These are phyloP conservation scores for Barnettozyma vustinii DNA, from an alignment of 805 yeast genomes.

Conservation along the genomic window DNA sequence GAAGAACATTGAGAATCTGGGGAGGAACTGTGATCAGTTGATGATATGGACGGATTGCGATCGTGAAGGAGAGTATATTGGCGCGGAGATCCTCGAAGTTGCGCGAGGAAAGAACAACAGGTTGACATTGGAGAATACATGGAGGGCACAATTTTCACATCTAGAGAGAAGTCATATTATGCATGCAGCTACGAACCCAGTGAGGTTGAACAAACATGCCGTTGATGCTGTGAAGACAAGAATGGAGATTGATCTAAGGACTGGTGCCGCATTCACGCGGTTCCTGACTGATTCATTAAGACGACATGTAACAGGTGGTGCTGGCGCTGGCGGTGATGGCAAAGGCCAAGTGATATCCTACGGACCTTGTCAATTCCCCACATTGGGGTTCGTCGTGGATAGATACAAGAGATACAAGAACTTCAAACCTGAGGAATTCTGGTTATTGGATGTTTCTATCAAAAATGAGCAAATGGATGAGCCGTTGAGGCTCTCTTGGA, in stretches of 20 bases:
- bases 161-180: slow-evolving; percentile 69
- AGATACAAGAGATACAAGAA: slow-evolving; percentile 68
- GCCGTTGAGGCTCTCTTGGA: slow-evolving; percentile 59
- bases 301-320: background rate
- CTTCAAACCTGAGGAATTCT: slow-evolving; percentile 74
- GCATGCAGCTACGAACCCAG: slow-evolving; percentile 69
- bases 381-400: slow-evolving; percentile 93
- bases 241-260: slow-evolving; percentile 79
- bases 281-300: slow-evolving; percentile 52
- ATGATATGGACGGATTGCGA: slow-evolving; percentile 99
- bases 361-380: slow-evolving; percentile 96
- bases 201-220: slow-evolving; percentile 54
- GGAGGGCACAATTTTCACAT: slow-evolving; percentile 85
- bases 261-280: slow-evolving; percentile 88
- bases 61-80: slow-evolving; percentile 92
- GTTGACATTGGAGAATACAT: slow-evolving; percentile 43
- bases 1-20: slow-evolving; percentile 62
- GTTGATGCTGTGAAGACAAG: slow-evolving; percentile 85
- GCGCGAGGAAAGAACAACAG: slow-evolving; percentile 47
- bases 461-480: slow-evolving; percentile 26
- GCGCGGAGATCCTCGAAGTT: slow-evolving; percentile 71
- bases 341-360: slow-evolving; percentile 44
- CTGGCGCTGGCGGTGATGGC: background rate
- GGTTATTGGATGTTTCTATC: slow-evolving; percentile 60
- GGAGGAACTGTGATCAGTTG: slow-evolving; percentile 50